phyloP scores from a whole-genome alignment of 2,329 filamentous ascomycete genomes.

The Mariannaea sp. region DNA sequence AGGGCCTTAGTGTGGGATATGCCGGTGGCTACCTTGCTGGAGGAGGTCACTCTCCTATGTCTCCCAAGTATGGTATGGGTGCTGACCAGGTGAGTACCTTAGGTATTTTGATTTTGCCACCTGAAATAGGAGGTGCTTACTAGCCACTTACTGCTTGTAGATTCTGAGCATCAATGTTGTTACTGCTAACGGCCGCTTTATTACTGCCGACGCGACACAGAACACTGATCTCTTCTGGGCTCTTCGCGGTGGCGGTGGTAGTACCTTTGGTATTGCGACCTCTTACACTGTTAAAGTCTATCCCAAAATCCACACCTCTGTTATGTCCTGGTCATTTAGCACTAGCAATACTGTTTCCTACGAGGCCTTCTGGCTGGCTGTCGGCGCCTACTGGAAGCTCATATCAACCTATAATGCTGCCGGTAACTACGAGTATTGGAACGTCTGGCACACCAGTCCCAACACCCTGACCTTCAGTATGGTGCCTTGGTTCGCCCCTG shows the following conservation, averaged over 20 bases:
- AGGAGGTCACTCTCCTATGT: constrained; percentile 60
- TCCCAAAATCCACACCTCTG: constrained; percentile 36
- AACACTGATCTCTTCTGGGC: constrained; percentile 44
- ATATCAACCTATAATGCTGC: constrained; percentile 27
- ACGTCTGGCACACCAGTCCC: constrained; percentile 18
- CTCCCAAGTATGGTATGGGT: constrained; percentile 57
- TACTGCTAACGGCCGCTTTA: constrained; percentile 21
- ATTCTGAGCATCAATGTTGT: constrained; percentile 29
- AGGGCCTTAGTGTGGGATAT: constrained; percentile 58
- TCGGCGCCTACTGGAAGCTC: constrained; percentile 21
- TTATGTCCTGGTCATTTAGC: constrained; percentile 31
- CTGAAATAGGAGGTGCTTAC: too few relatives aligned
- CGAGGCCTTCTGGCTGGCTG: constrained; percentile 29
- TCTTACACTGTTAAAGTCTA: constrained; percentile 47
- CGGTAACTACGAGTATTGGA: constrained; percentile 33
- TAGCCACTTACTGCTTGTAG: neutral
- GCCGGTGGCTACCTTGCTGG: constrained; percentile 66
- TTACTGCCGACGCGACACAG: constrained; percentile 20
- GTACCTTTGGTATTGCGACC: constrained; percentile 41
- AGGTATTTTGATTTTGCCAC: too few relatives aligned
- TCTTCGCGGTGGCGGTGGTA: constrained; percentile 47
- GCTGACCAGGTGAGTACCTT: constrained; percentile 66
- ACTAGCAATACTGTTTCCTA: constrained; percentile 22
- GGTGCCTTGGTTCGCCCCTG: constrained; percentile 32
- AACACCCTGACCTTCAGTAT: constrained; percentile 25